Evolutionary conservation across 2,329 filamentous ascomycete species (phyloP).

Genomic region (Elsinoe australis): DNA sequence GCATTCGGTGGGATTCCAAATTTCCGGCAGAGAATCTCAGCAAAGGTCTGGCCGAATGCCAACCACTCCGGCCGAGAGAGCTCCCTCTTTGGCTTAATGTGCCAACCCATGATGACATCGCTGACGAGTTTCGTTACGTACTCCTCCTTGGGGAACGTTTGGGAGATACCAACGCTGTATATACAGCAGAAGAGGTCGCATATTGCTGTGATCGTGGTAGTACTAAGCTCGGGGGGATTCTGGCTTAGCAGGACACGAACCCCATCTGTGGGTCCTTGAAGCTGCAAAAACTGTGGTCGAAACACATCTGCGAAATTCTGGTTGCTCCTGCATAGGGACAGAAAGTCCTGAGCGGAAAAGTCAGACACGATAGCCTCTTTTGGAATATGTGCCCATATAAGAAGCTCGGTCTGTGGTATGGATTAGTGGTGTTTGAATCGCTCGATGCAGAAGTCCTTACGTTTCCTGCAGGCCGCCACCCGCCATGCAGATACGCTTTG

Average conservation of each 20-base stretch:
- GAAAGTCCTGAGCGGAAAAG: background rate
- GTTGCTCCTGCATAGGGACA: background rate
- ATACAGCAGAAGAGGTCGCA: background rate
- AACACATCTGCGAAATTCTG: background rate
- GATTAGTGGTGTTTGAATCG: background rate
- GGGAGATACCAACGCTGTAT: background rate
- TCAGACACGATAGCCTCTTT: conserved; percentile 3
- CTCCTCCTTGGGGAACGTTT: background rate
- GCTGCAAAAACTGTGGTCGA: background rate
- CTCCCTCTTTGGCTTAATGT: background rate
- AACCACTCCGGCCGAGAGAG: background rate
- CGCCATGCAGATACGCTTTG: background rate
- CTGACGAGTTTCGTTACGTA: conserved; percentile 1
- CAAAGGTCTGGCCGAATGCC: background rate
- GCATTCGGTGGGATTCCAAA: background rate
- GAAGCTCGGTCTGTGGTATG: conserved; percentile 1
- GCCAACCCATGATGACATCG: conserved; percentile 3
- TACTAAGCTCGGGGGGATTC: background rate
- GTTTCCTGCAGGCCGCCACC: conserved; percentile 1
- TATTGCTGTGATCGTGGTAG: background rate
- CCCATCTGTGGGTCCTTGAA: background rate
- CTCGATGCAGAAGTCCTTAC: background rate
- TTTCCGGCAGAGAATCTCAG: background rate
- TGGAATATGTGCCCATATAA: conserved; percentile 10
- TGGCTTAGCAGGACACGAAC: background rate